Evolutionary conservation across 495 filamentous ascomycete genomes (phyloP).

Genomic region (Annulohypoxylon stygium): DNA sequence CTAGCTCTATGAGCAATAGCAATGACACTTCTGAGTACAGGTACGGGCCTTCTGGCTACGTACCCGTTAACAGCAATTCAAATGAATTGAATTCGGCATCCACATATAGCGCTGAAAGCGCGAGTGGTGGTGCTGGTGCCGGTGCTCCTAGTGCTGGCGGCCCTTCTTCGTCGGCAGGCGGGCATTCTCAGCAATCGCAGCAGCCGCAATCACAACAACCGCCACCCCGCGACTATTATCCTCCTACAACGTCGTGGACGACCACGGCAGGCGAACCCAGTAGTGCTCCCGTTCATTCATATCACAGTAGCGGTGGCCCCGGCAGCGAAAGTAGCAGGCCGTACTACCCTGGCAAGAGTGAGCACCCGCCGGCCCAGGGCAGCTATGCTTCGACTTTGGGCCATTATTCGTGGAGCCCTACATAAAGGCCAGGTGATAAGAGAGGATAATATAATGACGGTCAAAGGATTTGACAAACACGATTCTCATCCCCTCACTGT

Average conservation of each 20-base stretch:
- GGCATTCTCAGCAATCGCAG: conserved; percentile 40
- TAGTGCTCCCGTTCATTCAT: conserved; percentile 52
- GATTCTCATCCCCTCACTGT: conserved; percentile 27
- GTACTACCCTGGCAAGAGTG: conserved; percentile 57
- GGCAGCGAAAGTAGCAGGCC: conserved; percentile 55
- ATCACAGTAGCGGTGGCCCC: conserved; percentile 44
- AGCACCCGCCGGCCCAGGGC: conserved; percentile 49
- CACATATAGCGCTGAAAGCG: conserved; percentile 49
- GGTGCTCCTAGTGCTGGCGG: conserved; percentile 34
- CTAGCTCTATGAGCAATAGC: conserved; percentile 57
- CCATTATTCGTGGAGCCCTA: conserved; percentile 56
- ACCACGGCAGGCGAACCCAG: conserved; percentile 58
- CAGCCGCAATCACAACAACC: conserved; percentile 46
- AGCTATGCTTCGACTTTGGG: conserved; percentile 51
- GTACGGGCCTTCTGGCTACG: conserved; percentile 58
- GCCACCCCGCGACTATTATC: conserved; percentile 62
- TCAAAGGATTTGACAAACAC: conserved; percentile 23
- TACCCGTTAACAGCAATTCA: conserved; percentile 42
- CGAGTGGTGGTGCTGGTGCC: conserved; percentile 28
- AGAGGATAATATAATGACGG: conserved; percentile 13
- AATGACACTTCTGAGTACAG: conserved; percentile 63
- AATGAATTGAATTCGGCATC: conserved; percentile 55
- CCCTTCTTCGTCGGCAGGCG: conserved; percentile 36
- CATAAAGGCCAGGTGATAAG: conserved; percentile 29
- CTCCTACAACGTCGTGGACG: conserved; percentile 60